Percentiles rank a stretch among this genome's conserved stretches.
phyloP scores from a whole-genome alignment of 2,329 filamentous ascomycete species.

The Colletotrichum chlorophyti region DNA sequence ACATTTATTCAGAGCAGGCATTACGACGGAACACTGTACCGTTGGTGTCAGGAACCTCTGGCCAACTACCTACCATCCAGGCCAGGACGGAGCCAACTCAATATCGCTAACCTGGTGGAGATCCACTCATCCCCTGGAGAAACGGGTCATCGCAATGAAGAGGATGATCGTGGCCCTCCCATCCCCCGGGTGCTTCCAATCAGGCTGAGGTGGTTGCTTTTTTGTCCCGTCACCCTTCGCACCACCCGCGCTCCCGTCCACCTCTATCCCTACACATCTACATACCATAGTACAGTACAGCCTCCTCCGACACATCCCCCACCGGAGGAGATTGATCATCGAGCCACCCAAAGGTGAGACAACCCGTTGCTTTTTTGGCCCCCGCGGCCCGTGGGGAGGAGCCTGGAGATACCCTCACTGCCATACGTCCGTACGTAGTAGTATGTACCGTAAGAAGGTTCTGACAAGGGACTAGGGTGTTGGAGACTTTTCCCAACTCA shows the following conservation, averaged over 20 bases:
- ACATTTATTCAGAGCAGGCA: too few species aligned
- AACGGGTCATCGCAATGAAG: neutral
- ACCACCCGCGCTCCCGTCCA: conserved; percentile 2
- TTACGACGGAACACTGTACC: neutral
- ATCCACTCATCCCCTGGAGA: conserved; percentile 7
- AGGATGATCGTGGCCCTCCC: conserved; percentile 17
- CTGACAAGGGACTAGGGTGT: too few species aligned
- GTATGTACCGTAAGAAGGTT: too few species aligned
- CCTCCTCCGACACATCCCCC: conserved; percentile 2
- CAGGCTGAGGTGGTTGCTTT: conserved; percentile 2
- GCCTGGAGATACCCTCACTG: too few species aligned
- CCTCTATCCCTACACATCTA: conserved; percentile 22
- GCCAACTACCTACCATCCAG: neutral
- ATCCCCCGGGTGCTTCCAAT: conserved; percentile 2
- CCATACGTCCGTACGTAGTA: neutral
- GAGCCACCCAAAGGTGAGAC: conserved; percentile 8
- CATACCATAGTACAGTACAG: too few species aligned
- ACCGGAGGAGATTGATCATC: neutral
- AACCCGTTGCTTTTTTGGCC: neutral
- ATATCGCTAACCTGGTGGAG: conserved; percentile 2
- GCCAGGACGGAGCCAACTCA: neutral
- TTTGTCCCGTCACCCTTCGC: conserved; percentile 6
- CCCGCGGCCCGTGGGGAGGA: neutral
- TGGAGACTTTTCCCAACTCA: neutral
- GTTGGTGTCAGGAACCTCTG: neutral